Evolutionary conservation across 176 grass and related monocot species (phyloP), one percentile per base, ranked within the genome.

Genomic region (Thinopyrum elongatum): DNA sequence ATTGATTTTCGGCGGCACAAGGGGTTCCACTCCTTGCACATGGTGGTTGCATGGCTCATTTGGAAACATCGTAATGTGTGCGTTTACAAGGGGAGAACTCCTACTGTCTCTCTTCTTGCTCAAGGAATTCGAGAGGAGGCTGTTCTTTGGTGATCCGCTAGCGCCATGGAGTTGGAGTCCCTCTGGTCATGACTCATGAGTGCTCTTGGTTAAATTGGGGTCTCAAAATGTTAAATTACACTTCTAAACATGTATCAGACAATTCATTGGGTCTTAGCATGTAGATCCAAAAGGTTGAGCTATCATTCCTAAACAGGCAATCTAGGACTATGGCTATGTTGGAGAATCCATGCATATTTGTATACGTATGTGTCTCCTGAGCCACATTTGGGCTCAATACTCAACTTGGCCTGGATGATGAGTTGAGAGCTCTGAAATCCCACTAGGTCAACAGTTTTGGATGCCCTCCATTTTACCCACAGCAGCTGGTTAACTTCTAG

Each of bases 191-290:
- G 6, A 7, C 8, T 10, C 38, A 39, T 27, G 6, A 7, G n/a
- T 80, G 8, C 38, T 39, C 38, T 39, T 39, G 8, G 38, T 65
- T 26, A 80, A 80, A 81, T 31, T 66, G 42, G 35, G 23, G 66
- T 64, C 39, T 44, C 60, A 67, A 80, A 79, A 46, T 47, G 38
- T 80, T 30, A 35, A 80, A 26, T 65, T 30, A 29, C 77, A 41
- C 3, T 63, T n/a, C 34, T 79, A 79, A 79, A 23, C 57, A 63
- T 4, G 57, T 41, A n/a, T 62, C 21, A 35, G 65, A 67, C 65
- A 19, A 67, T 57, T 31, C 30, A 36, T 35, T 69, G 17, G 31
- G 66, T 69, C 21, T 30, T 69, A 22, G 66, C 31, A 69, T 22
- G 34, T 69, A 36, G 66, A 69, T 17, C 66, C 66, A 67, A 70